Conservation (phyloP, 2,329 filamentous ascomycete species). For the Cercospora sp. region DNA sequence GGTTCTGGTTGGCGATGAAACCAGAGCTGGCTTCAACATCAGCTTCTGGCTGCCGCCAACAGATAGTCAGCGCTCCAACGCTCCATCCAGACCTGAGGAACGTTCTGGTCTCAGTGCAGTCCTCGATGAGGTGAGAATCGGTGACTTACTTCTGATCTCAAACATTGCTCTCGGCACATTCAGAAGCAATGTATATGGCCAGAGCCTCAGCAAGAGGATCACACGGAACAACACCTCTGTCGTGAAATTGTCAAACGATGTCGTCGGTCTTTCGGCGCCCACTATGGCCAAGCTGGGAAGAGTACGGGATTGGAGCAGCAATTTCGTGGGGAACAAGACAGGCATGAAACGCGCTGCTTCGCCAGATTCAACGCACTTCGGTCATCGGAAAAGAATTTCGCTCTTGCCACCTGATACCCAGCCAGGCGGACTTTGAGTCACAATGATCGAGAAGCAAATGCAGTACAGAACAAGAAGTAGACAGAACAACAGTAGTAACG, state of each 20-base stretch:
- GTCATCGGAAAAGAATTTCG: slow-evolving; percentile 13
- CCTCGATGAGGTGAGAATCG: slow-evolving; percentile 57
- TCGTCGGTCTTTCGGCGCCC: slow-evolving; percentile 57
- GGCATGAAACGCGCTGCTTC: neutral
- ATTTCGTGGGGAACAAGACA: slow-evolving; percentile 58
- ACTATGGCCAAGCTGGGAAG: slow-evolving; percentile 60
- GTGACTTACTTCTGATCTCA: slow-evolving; percentile 76
- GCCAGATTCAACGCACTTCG: neutral
- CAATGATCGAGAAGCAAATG: neutral
- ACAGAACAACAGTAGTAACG: neutral
- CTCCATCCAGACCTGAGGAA: neutral
- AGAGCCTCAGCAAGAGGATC: slow-evolving; percentile 71
- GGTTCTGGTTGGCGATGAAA: slow-evolving; percentile 81
- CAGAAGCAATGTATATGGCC: slow-evolving; percentile 75
- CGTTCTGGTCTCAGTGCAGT: slow-evolving; percentile 42
- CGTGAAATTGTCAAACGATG: slow-evolving; percentile 20
- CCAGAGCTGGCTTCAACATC: slow-evolving; percentile 73
- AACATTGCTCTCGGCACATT: slow-evolving; percentile 79
- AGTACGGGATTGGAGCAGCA: slow-evolving; percentile 73
- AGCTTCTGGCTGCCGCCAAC: slow-evolving; percentile 73
- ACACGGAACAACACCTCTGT: slow-evolving; percentile 67
- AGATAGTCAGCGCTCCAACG: slow-evolving; percentile 27
- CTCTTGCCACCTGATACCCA: slow-evolving; percentile 39
- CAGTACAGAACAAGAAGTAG: neutral
- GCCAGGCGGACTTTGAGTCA: slow-evolving; percentile 9